Evolutionary conservation across 1,139 yeast species (phyloP).

Genomic region (Eremothecium cymbalariae): DNA sequence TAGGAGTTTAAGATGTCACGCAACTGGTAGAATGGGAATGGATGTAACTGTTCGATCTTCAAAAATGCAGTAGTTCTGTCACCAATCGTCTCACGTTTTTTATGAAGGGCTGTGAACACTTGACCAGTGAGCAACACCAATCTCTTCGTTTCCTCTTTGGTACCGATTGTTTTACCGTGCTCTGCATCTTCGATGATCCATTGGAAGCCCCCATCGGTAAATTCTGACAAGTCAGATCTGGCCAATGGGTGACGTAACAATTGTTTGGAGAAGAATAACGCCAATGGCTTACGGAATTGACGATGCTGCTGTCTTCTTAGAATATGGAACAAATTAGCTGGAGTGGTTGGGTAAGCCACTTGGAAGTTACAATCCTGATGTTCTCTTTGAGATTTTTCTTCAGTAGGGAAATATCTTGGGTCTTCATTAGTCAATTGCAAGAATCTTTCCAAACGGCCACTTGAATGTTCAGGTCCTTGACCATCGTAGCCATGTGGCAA

Average conservation of each 20-base stretch:
- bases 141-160: constrained; percentile 82
- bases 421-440: constrained; percentile 95
- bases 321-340: constrained; percentile 93
- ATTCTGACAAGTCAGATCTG: constrained; percentile 72
- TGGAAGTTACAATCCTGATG: constrained; percentile 99
- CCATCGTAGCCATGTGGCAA: constrained; percentile 99
- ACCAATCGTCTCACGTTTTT: constrained; percentile 70
- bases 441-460: constrained; percentile 96
- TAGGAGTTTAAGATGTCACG: constrained; percentile 74
- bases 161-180: constrained; percentile 63
- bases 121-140: constrained; percentile 84
- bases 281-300: constrained; percentile 96
- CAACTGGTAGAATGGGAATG: constrained; percentile 96
- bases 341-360: constrained; percentile 96
- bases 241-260: constrained; percentile 97
- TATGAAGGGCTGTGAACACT: constrained; percentile 85
- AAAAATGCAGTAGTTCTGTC: constrained; percentile 81
- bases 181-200: constrained; percentile 93
- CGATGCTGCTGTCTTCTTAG: constrained; percentile 99
- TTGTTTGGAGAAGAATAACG: constrained; percentile 83
- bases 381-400: constrained; percentile 86
- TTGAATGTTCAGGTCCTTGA: constrained; percentile 99
- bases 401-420: constrained; percentile 85
- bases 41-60: constrained; percentile 91
- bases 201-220: constrained; percentile 86